Evolutionary conservation across 257 asterid genomes (phyloP).

Genomic region (Solanum phureja): DNA sequence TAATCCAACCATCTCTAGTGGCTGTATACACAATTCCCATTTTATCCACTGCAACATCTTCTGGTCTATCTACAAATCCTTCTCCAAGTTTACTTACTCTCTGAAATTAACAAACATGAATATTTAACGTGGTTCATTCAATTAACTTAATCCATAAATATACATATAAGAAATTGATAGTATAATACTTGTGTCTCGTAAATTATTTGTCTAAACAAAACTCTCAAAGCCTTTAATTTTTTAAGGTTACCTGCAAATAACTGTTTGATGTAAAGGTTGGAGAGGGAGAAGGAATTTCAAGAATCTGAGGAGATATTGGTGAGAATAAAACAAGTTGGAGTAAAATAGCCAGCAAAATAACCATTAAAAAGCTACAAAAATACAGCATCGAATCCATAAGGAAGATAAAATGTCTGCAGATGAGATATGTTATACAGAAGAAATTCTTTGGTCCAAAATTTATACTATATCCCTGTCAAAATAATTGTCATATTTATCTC

Average conservation of each 20-base stretch:
- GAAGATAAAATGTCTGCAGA: neutral
- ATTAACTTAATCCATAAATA: too few species aligned
- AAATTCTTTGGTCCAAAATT: neutral
- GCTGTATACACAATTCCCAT: constrained; percentile 41
- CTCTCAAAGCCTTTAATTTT: too few species aligned
- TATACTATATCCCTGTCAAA: neutral
- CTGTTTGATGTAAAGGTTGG: constrained; percentile 23
- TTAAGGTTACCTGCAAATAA: constrained; percentile 40
- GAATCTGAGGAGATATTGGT: constrained; percentile 25
- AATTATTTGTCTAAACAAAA: too few species aligned
- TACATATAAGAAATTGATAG: too few species aligned
- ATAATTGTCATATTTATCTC: neutral
- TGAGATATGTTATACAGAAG: neutral
- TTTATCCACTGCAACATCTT: constrained; percentile 41
- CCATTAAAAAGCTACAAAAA: constrained; percentile 15
- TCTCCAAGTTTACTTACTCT: constrained; percentile 55
- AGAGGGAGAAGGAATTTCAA: constrained; percentile 25
- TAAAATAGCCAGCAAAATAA: constrained; percentile 22
- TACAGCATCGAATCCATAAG: constrained; percentile 1
- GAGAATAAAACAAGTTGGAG: constrained; percentile 26
- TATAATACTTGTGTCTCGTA: neutral
- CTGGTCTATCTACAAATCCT: constrained; percentile 46
- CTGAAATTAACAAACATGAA: constrained; percentile 6
- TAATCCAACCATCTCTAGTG: constrained; percentile 62
- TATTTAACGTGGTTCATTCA: too few species aligned